phyloP scores from a whole-genome alignment of 2,329 filamentous ascomycete genomes.

The Pyrenochaeta sp. region DNA sequence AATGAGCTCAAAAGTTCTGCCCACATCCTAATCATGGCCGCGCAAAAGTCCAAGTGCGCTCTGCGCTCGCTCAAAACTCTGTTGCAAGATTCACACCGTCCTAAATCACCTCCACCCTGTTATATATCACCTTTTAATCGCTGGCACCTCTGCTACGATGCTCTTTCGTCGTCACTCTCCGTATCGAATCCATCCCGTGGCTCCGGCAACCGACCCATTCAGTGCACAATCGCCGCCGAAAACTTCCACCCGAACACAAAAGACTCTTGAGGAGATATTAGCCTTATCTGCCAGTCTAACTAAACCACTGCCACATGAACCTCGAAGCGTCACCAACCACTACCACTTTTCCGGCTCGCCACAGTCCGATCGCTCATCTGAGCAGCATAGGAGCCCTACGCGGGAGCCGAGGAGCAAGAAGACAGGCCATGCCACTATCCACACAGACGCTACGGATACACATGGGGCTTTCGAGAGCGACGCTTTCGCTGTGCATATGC shows the following conservation, averaged over 20 bases:
- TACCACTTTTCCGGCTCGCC: neutral
- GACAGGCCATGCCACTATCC: constrained; percentile 34
- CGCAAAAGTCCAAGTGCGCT: neutral
- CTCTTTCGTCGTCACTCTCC: constrained; percentile 14
- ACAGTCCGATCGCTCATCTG: neutral
- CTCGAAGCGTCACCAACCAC: neutral
- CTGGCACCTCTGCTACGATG: neutral
- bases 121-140: neutral
- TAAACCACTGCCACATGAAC: constrained; percentile 11
- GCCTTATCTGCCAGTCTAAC: constrained; percentile 18
- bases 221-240: constrained; percentile 8
- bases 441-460: constrained; percentile 34
- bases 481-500: constrained; percentile 45
- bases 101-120: neutral
- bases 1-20: neutral
- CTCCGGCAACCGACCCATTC: constrained; percentile 9
- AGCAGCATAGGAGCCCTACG: neutral
- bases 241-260: constrained; percentile 17
- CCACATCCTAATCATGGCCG: neutral
- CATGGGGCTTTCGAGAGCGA: constrained; percentile 45
- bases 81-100: neutral
- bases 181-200: constrained; percentile 9
- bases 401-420: constrained; percentile 35
- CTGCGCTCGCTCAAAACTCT: neutral
- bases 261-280: constrained; percentile 23